Evolutionary conservation across 2,329 filamentous ascomycete genomes (phyloP).

Genomic region (Pseudocercospora pini-densiflorae): DNA sequence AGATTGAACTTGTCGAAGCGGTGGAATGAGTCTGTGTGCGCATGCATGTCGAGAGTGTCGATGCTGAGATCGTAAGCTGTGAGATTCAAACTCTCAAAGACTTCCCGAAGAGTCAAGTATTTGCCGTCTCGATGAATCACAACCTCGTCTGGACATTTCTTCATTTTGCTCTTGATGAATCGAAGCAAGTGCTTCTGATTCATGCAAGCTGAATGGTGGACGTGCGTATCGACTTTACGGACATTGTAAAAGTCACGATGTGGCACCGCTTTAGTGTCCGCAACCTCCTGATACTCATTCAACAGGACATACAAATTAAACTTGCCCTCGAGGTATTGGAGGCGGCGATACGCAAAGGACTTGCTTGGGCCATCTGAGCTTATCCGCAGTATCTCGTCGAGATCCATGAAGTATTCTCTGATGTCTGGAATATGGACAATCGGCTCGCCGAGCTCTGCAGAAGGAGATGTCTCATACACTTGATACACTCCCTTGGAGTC

Average conservation of each 20-base stretch:
- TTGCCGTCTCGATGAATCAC: conserved; percentile 92
- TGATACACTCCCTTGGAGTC: conserved; percentile 90
- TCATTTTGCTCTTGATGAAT: conserved; percentile 99
- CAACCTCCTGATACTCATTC: conserved; percentile 97
- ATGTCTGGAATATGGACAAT: conserved; percentile 86
- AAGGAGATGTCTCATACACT: conserved; percentile 75
- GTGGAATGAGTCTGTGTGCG: conserved; percentile 97
- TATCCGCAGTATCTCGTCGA: conserved; percentile 84
- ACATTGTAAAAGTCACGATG: conserved; percentile 99
- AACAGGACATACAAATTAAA: conserved; percentile 92
- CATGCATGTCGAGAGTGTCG: conserved; percentile 98
- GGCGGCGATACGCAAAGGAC: conserved; percentile 91
- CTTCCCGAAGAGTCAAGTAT: conserved; percentile 85
- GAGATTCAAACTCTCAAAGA: conserved; percentile 96
- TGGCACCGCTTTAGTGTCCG: conserved; percentile 95
- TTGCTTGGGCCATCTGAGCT: conserved; percentile 96
- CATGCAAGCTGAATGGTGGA: conserved; percentile 99
- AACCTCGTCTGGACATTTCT: conserved; percentile 92
- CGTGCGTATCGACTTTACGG: conserved; percentile 97
- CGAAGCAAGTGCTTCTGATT: conserved; percentile 98
- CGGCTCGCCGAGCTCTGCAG: conserved; percentile 67
- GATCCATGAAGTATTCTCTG: conserved; percentile 92
- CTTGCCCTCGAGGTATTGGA: conserved; percentile 96
- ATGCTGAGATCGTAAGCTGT: conserved; percentile 98
- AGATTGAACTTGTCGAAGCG: conserved; percentile 99